Conservation (phyloP, 2,329 filamentous ascomycete genomes). For the Cladosporium sp. region DNA sequence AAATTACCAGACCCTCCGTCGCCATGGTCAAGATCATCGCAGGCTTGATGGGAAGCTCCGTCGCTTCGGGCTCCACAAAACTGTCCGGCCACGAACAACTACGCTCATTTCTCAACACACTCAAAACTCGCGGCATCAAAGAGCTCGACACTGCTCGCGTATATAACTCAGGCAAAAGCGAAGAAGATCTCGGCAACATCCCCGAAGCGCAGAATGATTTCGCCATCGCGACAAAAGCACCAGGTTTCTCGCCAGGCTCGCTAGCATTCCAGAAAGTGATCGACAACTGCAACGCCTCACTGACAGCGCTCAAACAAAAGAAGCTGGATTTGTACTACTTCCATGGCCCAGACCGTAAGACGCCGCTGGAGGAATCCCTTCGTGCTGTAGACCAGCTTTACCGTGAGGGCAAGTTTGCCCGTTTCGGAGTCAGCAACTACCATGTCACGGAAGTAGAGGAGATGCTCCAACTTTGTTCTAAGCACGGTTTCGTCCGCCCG, state of each 20-base stretch:
- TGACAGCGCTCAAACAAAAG: slow-evolving; percentile 24
- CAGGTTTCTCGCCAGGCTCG: slow-evolving; percentile 24
- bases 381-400: slow-evolving; percentile 41
- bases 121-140: slow-evolving; percentile 29
- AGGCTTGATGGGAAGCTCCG: slow-evolving; percentile 28
- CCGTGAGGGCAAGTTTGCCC: slow-evolving; percentile 41
- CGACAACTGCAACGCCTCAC: slow-evolving; percentile 22
- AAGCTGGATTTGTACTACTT: slow-evolving; percentile 39
- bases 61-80: slow-evolving; percentile 20
- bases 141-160: slow-evolving; percentile 38
- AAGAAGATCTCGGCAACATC: slow-evolving; percentile 40
- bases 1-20: background rate
- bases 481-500: slow-evolving; percentile 40
- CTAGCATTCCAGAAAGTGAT: slow-evolving; percentile 24
- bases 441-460: slow-evolving; percentile 41
- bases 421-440: slow-evolving; percentile 48
- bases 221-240: slow-evolving; percentile 27
- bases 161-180: slow-evolving; percentile 35
- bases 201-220: slow-evolving; percentile 20
- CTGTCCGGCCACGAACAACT: slow-evolving; percentile 19
- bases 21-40: slow-evolving; percentile 27
- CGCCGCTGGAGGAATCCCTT: slow-evolving; percentile 39
- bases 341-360: slow-evolving; percentile 45
- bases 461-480: slow-evolving; percentile 42
- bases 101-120: slow-evolving; percentile 28